Evolutionary conservation across 305 asterid genomes (phyloP).

Genomic region (Petunia hybrid): DNA sequence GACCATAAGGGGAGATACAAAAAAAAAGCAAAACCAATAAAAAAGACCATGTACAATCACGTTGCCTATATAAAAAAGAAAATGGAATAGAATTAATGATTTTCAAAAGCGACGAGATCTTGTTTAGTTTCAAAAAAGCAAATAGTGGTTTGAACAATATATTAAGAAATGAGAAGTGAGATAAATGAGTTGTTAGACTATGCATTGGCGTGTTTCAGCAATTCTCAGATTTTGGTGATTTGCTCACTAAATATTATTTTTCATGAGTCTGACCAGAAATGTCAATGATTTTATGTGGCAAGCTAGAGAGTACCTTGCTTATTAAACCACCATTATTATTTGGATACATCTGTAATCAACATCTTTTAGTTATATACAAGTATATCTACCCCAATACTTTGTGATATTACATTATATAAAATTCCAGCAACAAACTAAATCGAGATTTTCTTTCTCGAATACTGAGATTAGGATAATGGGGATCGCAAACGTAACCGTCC

Average conservation of each 20-base stretch:
- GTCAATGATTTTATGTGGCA: constrained; percentile 9
- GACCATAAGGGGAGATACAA: no score
- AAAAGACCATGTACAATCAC: neutral
- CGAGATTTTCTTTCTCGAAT: neutral
- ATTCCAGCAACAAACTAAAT: neutral
- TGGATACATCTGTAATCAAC: neutral
- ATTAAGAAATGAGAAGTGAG: constrained; percentile 17
- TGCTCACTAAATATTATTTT: neutral
- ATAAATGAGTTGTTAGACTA: neutral
- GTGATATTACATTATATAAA: neutral
- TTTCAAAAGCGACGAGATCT: neutral
- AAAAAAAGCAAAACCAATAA: no score
- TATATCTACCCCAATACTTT: neutral
- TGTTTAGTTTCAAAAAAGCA: neutral
- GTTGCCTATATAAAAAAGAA: neutral
- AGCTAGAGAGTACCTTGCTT: neutral
- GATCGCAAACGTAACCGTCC: neutral
- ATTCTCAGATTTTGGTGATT: constrained; percentile 1
- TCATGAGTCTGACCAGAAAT: neutral
- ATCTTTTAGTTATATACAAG: neutral
- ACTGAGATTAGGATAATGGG: neutral
- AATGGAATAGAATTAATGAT: neutral
- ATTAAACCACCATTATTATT: neutral
- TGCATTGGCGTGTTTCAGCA: constrained; percentile 9
- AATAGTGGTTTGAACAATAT: neutral